Base-by-base conservation (phyloP, 768 basidiomycete genomes). In the Tylopilus vinaceipallidus region DNA sequence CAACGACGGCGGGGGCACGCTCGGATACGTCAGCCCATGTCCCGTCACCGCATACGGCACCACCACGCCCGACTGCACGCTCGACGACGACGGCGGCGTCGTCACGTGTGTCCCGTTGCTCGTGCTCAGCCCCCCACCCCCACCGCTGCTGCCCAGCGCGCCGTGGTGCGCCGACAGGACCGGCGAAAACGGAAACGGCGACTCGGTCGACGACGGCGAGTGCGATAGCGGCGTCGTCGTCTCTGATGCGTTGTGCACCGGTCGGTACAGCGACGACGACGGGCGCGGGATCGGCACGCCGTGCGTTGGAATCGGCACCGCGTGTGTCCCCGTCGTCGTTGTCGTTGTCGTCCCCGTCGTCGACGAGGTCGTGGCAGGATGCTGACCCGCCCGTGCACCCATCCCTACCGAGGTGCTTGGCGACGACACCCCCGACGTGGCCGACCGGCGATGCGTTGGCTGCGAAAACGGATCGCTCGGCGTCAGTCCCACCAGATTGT, bases 1-100 rank as follows among this genome's bases (percentile, higher is more conserved):
- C 23, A 90, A 67, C 2, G 86, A 88, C 3, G 90, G 90, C 11
- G 90, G 90, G 2, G 91, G 90, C 0, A 91, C 91, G 6, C 83
- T 84, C 0, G 90, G 90, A 58, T 93, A 93, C 5, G 87, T 79
- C 43, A 92, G 73, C 13, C 75, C 65, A 42, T 71, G 66, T 41
- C 41, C 40, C 6, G 50, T 45, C 19, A 45, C 33, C 13, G 32
- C 55, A 37, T 38, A 81, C 11, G 40, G 36, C 29, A 16, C 16
- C 3, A 17, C 41, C 30, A 44, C 45, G 2, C 49, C 49, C 16
- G 23, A 52, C 29, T 56, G 55, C 49, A 29, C 41, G 38, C 55
- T 57, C 32, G 76, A 71, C 9, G 83, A 81, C 4, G 85, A 83
- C 2, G 86, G 83, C 4, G 90, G 89, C 29, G 86, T 90, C 4